A percentile compares a stretch with the other conserved stretches of the same genome.
These are phyloP conservation scores for Phytopythium litorale DNA, from an alignment of 352 stramenopile genomes.

Conservation along the genomic window DNA sequence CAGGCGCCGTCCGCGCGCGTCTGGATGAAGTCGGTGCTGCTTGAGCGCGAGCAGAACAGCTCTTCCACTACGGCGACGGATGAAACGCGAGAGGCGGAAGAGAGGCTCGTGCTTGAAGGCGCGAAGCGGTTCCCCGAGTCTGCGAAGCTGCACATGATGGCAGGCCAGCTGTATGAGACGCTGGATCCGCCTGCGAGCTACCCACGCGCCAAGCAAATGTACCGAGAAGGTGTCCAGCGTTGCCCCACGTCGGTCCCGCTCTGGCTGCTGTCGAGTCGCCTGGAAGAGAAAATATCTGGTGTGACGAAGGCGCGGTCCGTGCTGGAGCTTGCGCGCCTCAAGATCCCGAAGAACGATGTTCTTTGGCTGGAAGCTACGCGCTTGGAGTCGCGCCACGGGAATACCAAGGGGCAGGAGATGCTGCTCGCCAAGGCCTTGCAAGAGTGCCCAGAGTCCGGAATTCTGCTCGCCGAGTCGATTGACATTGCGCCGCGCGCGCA, in stretches of 20 bases:
- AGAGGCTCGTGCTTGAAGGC: slow-evolving; percentile 89
- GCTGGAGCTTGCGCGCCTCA: slow-evolving; percentile 94
- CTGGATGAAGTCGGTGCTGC: slow-evolving; percentile 98
- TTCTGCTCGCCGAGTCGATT: slow-evolving; percentile 96
- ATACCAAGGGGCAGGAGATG: slow-evolving; percentile 94
- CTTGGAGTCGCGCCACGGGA: slow-evolving; percentile 90
- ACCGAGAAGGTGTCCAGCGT: slow-evolving; percentile 89
- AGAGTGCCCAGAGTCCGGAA: slow-evolving; percentile 94
- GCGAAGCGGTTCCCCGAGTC: slow-evolving; percentile 90
- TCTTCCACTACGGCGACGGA: slow-evolving; percentile 7
- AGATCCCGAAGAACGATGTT: slow-evolving; percentile 92
- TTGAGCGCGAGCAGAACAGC: slow-evolving; percentile 88
- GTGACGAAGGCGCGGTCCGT: slow-evolving; percentile 96
- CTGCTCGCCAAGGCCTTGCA: slow-evolving; percentile 97
- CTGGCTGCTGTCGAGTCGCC: slow-evolving; percentile 91
- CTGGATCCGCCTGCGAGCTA: slow-evolving; percentile 39
- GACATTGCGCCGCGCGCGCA: slow-evolving; percentile 91
- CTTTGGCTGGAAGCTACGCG: slow-evolving; percentile 97
- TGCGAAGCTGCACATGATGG: slow-evolving; percentile 98
- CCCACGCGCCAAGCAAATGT: slow-evolving; percentile 88
- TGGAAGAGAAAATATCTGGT: slow-evolving; percentile 91
- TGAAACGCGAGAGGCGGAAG: slow-evolving; percentile 54
- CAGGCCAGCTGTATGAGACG: slow-evolving; percentile 90
- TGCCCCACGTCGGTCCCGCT: slow-evolving; percentile 93
- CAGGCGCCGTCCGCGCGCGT: slow-evolving; percentile 90